A percentile compares a stretch with the other conserved stretches of the same genome.
These are phyloP conservation scores for Begonia peltatifolia DNA, from an alignment of 306 rosid species.

Conservation along the genomic window DNA sequence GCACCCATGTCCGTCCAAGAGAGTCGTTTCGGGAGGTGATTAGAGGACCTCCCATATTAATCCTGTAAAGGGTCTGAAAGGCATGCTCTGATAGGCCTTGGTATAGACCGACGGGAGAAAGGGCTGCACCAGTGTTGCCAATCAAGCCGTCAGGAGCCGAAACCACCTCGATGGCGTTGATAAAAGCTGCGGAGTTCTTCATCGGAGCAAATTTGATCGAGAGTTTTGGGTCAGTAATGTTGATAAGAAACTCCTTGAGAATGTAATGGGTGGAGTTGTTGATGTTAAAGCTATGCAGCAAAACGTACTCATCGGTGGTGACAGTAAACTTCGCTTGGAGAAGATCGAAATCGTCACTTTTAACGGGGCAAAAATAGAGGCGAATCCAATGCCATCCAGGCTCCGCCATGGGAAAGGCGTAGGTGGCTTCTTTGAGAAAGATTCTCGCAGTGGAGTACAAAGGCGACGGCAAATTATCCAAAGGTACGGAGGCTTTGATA, in stretches of 20 bases:
- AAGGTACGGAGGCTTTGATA: no score
- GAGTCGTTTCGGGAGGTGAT: conserved; percentile 36
- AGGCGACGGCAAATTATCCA: no score
- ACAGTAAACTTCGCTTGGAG: no score
- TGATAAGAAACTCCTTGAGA: conserved; percentile 29
- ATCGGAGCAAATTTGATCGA: conserved; percentile 25
- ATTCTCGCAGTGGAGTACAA: no score
- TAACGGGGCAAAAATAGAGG: conserved; percentile 16
- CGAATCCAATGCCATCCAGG: conserved; percentile 28
- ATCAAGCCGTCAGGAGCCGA: conserved; percentile 29
- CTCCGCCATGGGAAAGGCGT: conserved; percentile 11
- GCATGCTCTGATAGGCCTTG: conserved; percentile 15
- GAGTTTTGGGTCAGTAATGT: conserved; percentile 15
- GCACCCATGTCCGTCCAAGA: conserved; percentile 31
- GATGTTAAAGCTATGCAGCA: conserved; percentile 20
- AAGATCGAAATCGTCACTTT: no score
- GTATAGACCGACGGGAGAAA: conserved; percentile 19
- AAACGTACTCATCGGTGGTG: conserved; percentile 9
- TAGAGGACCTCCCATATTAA: conserved; percentile 38
- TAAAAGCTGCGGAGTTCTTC: conserved; percentile 41
- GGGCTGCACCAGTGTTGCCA: conserved; percentile 9
- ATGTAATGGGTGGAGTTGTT: neutral
- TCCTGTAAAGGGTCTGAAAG: conserved; percentile 22
- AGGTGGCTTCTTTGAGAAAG: neutral
- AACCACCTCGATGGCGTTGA: conserved; percentile 43